Base-by-base conservation (phyloP, 2,329 filamentous ascomycete genomes). In the Pleurostoma richardsiae region DNA sequence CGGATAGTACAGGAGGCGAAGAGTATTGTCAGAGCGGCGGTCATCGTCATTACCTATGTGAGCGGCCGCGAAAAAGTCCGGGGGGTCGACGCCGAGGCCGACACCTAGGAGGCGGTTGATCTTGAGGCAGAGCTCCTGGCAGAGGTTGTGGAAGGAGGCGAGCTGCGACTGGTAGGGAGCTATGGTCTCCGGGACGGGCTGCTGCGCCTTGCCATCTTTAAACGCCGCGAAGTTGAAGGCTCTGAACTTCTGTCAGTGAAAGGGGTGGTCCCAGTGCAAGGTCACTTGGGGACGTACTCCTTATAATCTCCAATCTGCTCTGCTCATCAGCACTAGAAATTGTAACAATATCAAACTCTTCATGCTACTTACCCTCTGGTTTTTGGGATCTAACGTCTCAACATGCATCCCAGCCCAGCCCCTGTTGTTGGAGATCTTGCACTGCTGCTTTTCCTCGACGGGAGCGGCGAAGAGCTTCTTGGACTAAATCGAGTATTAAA, bases 221-320 rank as follows among this genome's bases (percentile, higher is more conserved):
- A 94, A 95, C 56, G 89, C 82, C 53, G 86, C 89, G 60, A 97
- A 86, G 70, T 97, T 99, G 76, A 97, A 92, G 36, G 86, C 90
- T 71, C 90, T 94, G 54, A 27, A 48, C 40, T 10, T 29, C 4
- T 5, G 30, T 33, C n/a, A 26, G 46, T 48, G 26, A 45, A 41
- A 30, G n/a, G 10, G 27, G 30, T 19, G 8, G 19, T 29, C 26
- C 2, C 44, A 10, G n/a, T 4, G 5, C 29, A n/a, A 29, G 6
- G 27, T 6, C 10, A 7, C 2, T 7, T 39, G 6, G 39, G 40
- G 27, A 7, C 70, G 58, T 68, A 91, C 88, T 96, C 89, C 74
- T 96, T 96, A 57, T 89, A 90, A 60, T 96, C 90, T 11, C 89
- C 88, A 30, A 83, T 74, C 84, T 90, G 53, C 36, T 19, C 19